Evolutionary conservation across 208 protist genomes (phyloP), one percentile per base, ranked within the genome.

Genomic region (Acanthamoeba sp.): DNA sequence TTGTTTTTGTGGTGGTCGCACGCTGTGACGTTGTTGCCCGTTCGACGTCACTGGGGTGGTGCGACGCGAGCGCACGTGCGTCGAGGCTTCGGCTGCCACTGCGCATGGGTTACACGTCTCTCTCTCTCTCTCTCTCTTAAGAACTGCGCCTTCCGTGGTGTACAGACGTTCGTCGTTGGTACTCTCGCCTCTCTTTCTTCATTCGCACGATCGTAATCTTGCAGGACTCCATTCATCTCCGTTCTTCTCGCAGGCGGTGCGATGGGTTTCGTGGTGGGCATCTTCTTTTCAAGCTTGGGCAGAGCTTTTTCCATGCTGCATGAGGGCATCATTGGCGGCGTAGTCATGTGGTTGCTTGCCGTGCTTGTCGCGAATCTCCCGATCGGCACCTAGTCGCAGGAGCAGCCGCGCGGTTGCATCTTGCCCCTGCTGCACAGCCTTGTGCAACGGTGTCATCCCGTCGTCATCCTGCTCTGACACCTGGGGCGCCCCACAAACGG

Each of bases 381-480:
- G 20, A 20, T 48, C 36, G 42, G 45, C 76, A 27, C 76, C 76
- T 0, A 57, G 42, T 20, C 45, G 42, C 5, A 91, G 40, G 2
- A 91, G 57, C 55, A 91, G 57, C 3, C 84, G 48, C 84, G 71
- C 84, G 32, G 57, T 71, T 34, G 52, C 12, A 18, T 71, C 84
- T 20, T 36, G 84, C 29, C 84, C 84, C 36, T 91, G 84, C 48
- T 62, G 55, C 16, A 34, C 84, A 2, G 84, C 84, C 55, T 91
- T 91, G 84, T 91, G 84, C 84, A 91, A 38, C 16, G 84, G 55
- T 6, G 84, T 91, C 48, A 71, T 91, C 36, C 84, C 84, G 34
- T 91, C 84, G 20, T 71, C 57, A 34, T 91, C 84, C 34, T 34
- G 84, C 84, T 71, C 57, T 29, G 84, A 91, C 2, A 71, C 84